A percentile compares a stretch with the other conserved stretches of the same genome.
Conservation (phyloP, 164 flowering plant species). For the Liriodendron chinense region DNA sequence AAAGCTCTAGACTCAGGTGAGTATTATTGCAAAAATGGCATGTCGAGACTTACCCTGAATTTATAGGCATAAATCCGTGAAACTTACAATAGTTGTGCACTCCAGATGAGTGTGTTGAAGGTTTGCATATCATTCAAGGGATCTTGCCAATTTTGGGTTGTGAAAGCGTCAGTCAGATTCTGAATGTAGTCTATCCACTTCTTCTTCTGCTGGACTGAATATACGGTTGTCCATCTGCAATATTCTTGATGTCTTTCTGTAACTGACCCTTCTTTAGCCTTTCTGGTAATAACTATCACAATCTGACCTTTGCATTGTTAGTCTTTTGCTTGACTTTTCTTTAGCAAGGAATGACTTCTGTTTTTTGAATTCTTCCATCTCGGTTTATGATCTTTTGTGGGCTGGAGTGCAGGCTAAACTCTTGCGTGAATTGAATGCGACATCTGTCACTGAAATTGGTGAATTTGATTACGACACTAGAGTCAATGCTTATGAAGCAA, state of each 20-base stretch:
- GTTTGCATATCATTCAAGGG: slow-evolving; percentile 52
- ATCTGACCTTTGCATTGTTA: not conserved
- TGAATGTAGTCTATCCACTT: slow-evolving; percentile 57
- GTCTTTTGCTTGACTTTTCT: slow-evolving; percentile 2
- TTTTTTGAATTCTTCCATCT: slow-evolving; percentile 3
- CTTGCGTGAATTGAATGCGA: slow-evolving; percentile 63
- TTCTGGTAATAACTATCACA: slow-evolving; percentile 44
- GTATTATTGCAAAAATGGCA: slow-evolving; percentile 5
- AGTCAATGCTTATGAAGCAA: slow-evolving; percentile 61
- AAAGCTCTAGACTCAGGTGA: slow-evolving; percentile 52
- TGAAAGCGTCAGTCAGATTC: slow-evolving; percentile 35
- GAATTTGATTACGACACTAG: slow-evolving; percentile 70
- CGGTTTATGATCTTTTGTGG: not conserved
- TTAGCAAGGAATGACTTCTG: not conserved
- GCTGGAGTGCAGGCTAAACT: slow-evolving; percentile 59
- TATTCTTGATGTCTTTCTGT: slow-evolving; percentile 56
- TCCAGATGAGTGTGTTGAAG: slow-evolving; percentile 56
- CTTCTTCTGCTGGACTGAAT: slow-evolving; percentile 50
- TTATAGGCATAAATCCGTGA: not conserved
- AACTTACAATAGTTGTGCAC: slow-evolving; percentile 4
- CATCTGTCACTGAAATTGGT: slow-evolving; percentile 56
- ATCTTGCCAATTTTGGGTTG: slow-evolving; percentile 43
- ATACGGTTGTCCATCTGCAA: slow-evolving; percentile 55
- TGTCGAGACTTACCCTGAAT: not conserved
- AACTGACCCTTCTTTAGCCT: slow-evolving; percentile 52